A percentile compares a stretch with the other conserved stretches of the same genome.
Conservation (phyloP, 768 basidiomycete species). For the Amanita inopinata region DNA sequence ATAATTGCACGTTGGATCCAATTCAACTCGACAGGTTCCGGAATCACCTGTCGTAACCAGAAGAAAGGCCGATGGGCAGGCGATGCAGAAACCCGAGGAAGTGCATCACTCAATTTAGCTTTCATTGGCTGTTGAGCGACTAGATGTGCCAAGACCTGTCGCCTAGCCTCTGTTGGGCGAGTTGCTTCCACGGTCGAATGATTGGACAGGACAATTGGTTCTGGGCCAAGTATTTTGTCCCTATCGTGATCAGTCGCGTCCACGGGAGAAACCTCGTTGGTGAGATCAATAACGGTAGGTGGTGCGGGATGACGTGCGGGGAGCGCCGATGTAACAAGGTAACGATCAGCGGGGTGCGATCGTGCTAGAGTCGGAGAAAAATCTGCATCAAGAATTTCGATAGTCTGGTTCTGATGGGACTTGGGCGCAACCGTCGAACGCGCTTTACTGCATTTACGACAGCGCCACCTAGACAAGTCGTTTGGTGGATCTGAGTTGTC, state of each 20-base stretch:
- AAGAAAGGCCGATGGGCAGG: background rate
- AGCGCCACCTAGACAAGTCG: conserved; percentile 1
- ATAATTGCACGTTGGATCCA: background rate
- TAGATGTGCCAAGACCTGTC: too few relatives aligned
- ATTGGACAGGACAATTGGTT: background rate
- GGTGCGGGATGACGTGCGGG: too few relatives aligned
- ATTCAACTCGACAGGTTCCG: background rate
- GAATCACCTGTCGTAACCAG: conserved; percentile 1
- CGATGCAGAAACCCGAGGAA: background rate
- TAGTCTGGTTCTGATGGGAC: background rate
- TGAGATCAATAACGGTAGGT: conserved; percentile 6
- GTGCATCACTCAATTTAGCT: too few relatives aligned
- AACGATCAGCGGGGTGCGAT: background rate
- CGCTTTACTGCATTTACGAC: background rate
- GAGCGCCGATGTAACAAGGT: too few relatives aligned
- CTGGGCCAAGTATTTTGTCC: too few relatives aligned
- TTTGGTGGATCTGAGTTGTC: background rate
- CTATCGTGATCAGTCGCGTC: background rate
- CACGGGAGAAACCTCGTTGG: background rate
- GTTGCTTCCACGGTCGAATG: background rate
- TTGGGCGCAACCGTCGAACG: background rate
- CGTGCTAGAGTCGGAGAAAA: background rate
- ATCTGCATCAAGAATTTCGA: conserved; percentile 2
- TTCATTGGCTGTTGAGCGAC: too few relatives aligned
- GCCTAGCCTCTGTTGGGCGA: too few relatives aligned